A percentile compares a stretch with the other conserved stretches of the same genome.
These are phyloP conservation scores for Phaeotremella skinneri DNA, from an alignment of 768 basidiomycete species.

Conservation along the genomic window DNA sequence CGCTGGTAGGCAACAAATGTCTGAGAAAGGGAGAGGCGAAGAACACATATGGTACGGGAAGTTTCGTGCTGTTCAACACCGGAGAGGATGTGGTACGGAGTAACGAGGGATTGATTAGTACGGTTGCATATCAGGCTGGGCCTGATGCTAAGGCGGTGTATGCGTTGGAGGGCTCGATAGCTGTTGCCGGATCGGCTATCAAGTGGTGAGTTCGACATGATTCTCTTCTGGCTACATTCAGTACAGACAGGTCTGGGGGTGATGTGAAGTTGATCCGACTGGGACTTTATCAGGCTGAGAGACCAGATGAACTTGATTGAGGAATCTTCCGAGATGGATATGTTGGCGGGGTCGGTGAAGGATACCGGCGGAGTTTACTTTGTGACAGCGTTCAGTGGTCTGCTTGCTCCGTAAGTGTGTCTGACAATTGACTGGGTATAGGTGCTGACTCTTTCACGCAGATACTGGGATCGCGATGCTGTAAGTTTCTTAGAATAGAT, in stretches of 20 bases:
- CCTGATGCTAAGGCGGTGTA: conserved; percentile 75
- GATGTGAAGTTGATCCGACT: not conserved
- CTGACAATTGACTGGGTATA: not conserved
- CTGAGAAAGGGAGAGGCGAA: conserved; percentile 87
- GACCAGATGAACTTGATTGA: conserved; percentile 83
- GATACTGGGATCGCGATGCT: conserved; percentile 83
- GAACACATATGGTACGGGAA: conserved; percentile 96
- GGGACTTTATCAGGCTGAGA: conserved; percentile 61
- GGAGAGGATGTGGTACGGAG: conserved; percentile 82
- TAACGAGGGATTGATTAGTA: conserved; percentile 80
- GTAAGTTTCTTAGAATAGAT: conserved; percentile 48
- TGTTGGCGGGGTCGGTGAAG: conserved; percentile 69
- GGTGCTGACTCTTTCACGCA: conserved; percentile 3
- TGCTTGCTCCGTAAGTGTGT: conserved; percentile 79
- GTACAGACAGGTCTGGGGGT: not conserved
- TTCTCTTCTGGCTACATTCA: not conserved
- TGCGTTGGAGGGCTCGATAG: conserved; percentile 91
- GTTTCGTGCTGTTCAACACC: conserved; percentile 93
- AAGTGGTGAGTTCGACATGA: conserved; percentile 64
- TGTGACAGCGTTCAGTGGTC: conserved; percentile 92
- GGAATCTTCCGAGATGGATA: conserved; percentile 78
- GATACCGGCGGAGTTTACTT: conserved; percentile 91
- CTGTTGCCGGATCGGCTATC: conserved; percentile 90
- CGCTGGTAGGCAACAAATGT: conserved; percentile 94
- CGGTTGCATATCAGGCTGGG: conserved; percentile 87